phyloP scores from a whole-genome alignment of 768 basidiomycete genomes.

The Boletus patriciae region DNA sequence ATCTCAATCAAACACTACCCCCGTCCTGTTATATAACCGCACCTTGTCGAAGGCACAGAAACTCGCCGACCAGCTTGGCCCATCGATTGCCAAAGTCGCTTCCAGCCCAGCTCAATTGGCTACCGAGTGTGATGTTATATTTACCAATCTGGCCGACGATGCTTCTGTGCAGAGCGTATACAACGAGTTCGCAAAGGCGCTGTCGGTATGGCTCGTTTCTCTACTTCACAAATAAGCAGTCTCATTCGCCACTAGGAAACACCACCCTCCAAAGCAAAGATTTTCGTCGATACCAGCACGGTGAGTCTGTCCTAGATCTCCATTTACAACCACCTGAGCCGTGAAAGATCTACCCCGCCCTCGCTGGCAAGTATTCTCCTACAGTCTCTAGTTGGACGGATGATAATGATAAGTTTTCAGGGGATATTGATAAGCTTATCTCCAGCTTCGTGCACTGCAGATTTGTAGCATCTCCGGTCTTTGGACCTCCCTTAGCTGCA shows the following conservation, averaged over 20 bases:
- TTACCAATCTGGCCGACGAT: slow-evolving; percentile 75
- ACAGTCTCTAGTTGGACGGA: not conserved
- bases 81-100: slow-evolving; percentile 55
- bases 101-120: slow-evolving; percentile 58
- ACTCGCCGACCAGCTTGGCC: slow-evolving; percentile 56
- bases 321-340: slow-evolving; percentile 7
- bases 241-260: slow-evolving; percentile 32
- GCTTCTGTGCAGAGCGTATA: slow-evolving; percentile 66
- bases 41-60: slow-evolving; percentile 57
- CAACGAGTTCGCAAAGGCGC: slow-evolving; percentile 53
- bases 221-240: not conserved
- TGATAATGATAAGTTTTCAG: slow-evolving; percentile 31
- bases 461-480: slow-evolving; percentile 76
- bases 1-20: slow-evolving; percentile 43
- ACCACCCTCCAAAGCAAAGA: slow-evolving; percentile 54
- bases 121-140: slow-evolving; percentile 66
- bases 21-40: slow-evolving; percentile 80
- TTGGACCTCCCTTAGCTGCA: slow-evolving; percentile 69
- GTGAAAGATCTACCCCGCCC: slow-evolving; percentile 53
- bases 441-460: slow-evolving; percentile 56
- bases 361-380: slow-evolving; percentile 40
- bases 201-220: slow-evolving; percentile 46
- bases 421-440: slow-evolving; percentile 68
- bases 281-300: slow-evolving; percentile 86
- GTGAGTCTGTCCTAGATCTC: slow-evolving; percentile 41